Percentiles rank a stretch among this genome's conserved stretches.
Conservation (phyloP, 2,329 filamentous ascomycete species). For the Neurospora sp. region DNA sequence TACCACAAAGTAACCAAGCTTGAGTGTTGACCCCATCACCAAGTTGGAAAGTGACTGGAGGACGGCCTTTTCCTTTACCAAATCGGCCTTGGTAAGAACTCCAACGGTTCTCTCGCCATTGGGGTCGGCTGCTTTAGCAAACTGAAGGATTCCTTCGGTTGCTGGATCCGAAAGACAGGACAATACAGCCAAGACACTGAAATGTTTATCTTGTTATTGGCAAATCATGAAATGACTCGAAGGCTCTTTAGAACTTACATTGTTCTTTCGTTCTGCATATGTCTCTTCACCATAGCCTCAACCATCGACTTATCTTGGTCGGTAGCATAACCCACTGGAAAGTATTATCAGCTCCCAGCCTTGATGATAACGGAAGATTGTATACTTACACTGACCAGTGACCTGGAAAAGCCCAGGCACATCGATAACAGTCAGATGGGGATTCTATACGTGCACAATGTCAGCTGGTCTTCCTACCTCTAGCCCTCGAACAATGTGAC, state of each 20-base stretch:
- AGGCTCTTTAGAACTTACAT: constrained; percentile 25
- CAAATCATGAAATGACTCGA: background rate
- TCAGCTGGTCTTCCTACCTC: background rate
- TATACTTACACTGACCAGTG: constrained; percentile 14
- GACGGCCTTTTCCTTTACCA: constrained; percentile 32
- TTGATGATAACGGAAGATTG: background rate
- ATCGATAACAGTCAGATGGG: constrained; percentile 43
- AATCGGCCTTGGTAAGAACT: constrained; percentile 50
- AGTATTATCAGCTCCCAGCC: background rate
- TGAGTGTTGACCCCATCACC: constrained; percentile 29
- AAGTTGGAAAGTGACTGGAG: constrained; percentile 31
- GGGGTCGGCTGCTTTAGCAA: constrained; percentile 29
- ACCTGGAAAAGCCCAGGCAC: constrained; percentile 42
- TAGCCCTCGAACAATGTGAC: background rate
- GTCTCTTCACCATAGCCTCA: constrained; percentile 34
- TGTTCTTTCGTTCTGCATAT: constrained; percentile 36
- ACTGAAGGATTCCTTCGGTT: constrained; percentile 28
- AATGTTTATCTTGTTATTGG: background rate
- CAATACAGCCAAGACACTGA: constrained; percentile 34
- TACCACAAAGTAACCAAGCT: constrained; percentile 39
- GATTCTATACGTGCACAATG: constrained; percentile 19
- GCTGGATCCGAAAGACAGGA: constrained; percentile 28
- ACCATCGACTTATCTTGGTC: constrained; percentile 35
- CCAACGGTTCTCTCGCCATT: constrained; percentile 33
- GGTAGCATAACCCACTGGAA: constrained; percentile 22